Base-by-base conservation (phyloP, 78 protist genomes). In the Dictyostelium firmibasis region DNA sequence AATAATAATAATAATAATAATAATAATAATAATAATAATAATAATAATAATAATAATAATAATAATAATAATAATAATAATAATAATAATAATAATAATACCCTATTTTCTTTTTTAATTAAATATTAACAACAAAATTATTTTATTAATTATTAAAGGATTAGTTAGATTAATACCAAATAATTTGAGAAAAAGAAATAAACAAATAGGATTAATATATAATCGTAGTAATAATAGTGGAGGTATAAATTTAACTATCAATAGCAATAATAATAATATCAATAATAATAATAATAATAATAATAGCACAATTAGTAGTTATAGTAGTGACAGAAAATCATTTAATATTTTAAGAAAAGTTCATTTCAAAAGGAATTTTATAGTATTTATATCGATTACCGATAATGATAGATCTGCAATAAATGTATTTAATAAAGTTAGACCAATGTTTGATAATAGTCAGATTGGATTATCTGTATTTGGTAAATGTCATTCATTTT, bases 391-490 rank as follows among this genome's bases (percentile, higher is more conserved):
- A n/a, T 60, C 62, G 5, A 69, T 72, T 4, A 44, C 62, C 2
- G 72, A 83, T 31, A 83, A 74, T 18, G 35, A 36, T 88, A 10
- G 25, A 18, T 57, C 41, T 0, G 93, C 86, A 10, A 14, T 33
- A 41, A 64, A 77, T 69, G 70, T 88, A 79, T 88, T 88, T 67
- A 31, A 88, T 29, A 79, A 50, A 27, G 81, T 88, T 64, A 77
- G 75, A 67, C 36, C 81, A 62, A n/a, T 79, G n/a, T 88, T 88
- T 57, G 81, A 88, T 23, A 20, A 67, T 36, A 77, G 25, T 60
- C 62, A 33, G 8, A 38, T 36, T 44, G 64, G 38, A 64, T 57
- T 88, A 50, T 72, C 47, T n/a, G 31, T 88, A 29, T 62, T 74
- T 62, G 87, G 87, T 83, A 83, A 35, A 27, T 50, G n/a, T n/a